Conservation (phyloP, 495 filamentous ascomycete species). For the Chaetomidium leptoderma region DNA sequence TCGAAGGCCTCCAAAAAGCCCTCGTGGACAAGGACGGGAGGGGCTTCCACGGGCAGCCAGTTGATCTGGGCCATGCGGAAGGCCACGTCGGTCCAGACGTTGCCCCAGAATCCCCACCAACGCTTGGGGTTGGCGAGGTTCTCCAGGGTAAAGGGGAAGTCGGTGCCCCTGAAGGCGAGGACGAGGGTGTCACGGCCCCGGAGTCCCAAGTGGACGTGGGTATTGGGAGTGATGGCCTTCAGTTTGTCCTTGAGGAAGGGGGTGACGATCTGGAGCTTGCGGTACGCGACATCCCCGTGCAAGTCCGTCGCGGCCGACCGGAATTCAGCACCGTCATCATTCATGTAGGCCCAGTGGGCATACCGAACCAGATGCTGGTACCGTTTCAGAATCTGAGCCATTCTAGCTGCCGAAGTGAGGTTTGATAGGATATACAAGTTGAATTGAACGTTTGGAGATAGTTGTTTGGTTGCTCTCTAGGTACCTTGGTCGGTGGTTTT, state of each 20-base stretch:
- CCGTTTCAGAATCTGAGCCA: neutral
- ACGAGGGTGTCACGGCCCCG: neutral
- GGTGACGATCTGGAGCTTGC: slow-evolving; percentile 7
- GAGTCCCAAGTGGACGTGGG: slow-evolving; percentile 9
- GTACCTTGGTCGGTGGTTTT: too few relatives aligned
- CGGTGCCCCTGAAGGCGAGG: slow-evolving; percentile 9
- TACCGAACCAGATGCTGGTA: slow-evolving; percentile 8
- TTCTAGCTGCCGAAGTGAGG: too few relatives aligned
- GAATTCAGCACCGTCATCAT: slow-evolving; percentile 8
- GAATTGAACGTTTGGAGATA: too few relatives aligned
- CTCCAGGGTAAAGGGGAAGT: slow-evolving; percentile 6
- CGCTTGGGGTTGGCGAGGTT: slow-evolving; percentile 1
- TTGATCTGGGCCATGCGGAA: neutral
- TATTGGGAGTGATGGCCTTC: neutral
- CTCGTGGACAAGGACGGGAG: neutral
- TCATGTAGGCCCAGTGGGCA: slow-evolving; percentile 10
- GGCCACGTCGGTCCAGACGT: slow-evolving; percentile 11
- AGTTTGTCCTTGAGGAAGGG: slow-evolving; percentile 2
- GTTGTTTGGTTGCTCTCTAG: too few relatives aligned
- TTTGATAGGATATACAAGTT: too few relatives aligned
- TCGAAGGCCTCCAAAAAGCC: slow-evolving; percentile 8
- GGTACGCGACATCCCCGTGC: slow-evolving; percentile 1
- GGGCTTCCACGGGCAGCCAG: neutral
- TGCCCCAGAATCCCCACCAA: slow-evolving; percentile 12
- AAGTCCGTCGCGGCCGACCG: neutral